Conservation (phyloP, 2,329 filamentous ascomycete genomes). For the Pezicula rhizophila region DNA sequence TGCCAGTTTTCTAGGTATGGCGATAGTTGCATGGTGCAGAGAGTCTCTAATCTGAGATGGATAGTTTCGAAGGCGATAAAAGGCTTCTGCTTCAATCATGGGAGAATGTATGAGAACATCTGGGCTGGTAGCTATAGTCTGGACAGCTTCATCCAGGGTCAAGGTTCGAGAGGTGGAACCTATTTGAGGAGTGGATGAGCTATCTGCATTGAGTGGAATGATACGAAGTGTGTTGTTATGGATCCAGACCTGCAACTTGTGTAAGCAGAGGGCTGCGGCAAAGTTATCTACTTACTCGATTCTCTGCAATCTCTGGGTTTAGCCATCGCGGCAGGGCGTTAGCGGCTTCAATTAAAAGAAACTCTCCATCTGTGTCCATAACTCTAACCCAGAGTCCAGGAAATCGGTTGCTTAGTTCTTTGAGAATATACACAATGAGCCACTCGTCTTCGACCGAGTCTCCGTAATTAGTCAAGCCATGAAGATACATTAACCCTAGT, state of each 20-base stretch:
- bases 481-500: conserved; percentile 54
- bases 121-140: conserved; percentile 50
- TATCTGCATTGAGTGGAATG: conserved; percentile 49
- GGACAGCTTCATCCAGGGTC: conserved; percentile 57
- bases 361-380: conserved; percentile 87
- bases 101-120: conserved; percentile 62
- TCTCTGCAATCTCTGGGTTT: conserved; percentile 80
- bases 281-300: conserved; percentile 46
- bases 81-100: conserved; percentile 79
- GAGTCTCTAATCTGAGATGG: conserved; percentile 68
- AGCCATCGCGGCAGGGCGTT: conserved; percentile 84
- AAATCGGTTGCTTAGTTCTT: conserved; percentile 70
- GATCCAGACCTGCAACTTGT: conserved; percentile 64
- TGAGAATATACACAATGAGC: conserved; percentile 86
- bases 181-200: conserved; percentile 32
- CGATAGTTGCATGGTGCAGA: conserved; percentile 68
- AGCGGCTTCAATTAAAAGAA: conserved; percentile 89
- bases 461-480: conserved; percentile 78
- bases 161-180: conserved; percentile 39
- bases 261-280: conserved; percentile 10
- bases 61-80: conserved; percentile 81
- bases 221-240: conserved; percentile 69
- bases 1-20: conserved; percentile 75
- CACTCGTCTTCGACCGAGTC: conserved; percentile 97
- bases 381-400: conserved; percentile 75